Evolutionary conservation across 129 eudicot genomes (phyloP), one percentile per base, ranked within the genome.

Genomic region (Kitagawia praeruptora): DNA sequence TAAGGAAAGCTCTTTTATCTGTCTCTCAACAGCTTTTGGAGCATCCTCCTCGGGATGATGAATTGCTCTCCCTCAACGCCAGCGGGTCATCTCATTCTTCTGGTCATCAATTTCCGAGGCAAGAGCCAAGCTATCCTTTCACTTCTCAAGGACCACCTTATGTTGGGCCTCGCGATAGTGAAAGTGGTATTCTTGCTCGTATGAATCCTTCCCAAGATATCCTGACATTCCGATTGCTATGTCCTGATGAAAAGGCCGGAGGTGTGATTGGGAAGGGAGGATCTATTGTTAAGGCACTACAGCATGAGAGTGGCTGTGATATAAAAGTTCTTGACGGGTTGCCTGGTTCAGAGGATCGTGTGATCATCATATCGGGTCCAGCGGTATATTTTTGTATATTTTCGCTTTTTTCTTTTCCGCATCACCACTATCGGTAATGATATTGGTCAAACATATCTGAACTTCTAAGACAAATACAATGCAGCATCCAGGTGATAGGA

Each of bases 201-300:
- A 82, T 86, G 81, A 88, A 90, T 82, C 87, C 84, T 83, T 79
- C 88, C 75, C 87, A 86, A 39, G 97, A 89, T 77, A 84, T 86
- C 78, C 53, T 95, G 71, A 85, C 91, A 31, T 92, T 86, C 79
- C 89, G 96, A 48, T 79, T 92, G 77, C 83, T 92, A 75, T 95
- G 99, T 82, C 91, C 91, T 81, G 94, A 86, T 77, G 99, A 95
- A 84, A 95, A 89, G 81, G 96, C 88, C 73, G 97, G 99, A 47
- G 97, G 97, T 85, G 90, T 95, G 67, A 92, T 95, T 85, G 99
- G 97, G 77, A 95, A 95, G 78, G 96, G 91, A 45, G 99, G 99
- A 42, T 73, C 76, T 73, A 84, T 92, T 53, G 88, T 95, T 58
- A 92, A 86, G 85, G 89, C 91, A 51, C 93, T 95, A 73, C 92